Percentiles rank a stretch among this genome's conserved stretches.
Evolutionary conservation across 495 filamentous ascomycete species (phyloP).

Genomic region (Penicillium tannophilum): DNA sequence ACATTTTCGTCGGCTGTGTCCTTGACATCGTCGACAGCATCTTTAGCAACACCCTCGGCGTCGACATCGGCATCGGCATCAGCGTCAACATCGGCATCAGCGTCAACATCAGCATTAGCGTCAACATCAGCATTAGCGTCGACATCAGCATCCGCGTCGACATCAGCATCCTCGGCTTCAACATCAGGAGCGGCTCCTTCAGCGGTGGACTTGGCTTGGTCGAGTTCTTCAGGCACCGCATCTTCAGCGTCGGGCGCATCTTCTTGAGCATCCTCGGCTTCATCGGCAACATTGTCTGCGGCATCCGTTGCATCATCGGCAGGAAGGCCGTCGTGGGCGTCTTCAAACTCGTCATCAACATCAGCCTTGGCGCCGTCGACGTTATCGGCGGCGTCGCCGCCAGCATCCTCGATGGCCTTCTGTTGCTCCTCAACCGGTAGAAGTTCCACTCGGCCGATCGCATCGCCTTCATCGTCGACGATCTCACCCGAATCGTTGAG

Average conservation of each 20-base stretch:
- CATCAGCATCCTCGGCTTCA: too few relatives aligned
- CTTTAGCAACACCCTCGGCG: constrained; percentile 25
- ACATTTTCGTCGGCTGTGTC: constrained; percentile 12
- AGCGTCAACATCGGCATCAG: constrained; percentile 3
- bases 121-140: too few relatives aligned
- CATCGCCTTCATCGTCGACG: constrained; percentile 65
- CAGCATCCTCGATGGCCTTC: constrained; percentile 29
- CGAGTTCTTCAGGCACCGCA: constrained; percentile 16
- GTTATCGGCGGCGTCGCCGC: constrained; percentile 17
- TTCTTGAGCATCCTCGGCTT: constrained; percentile 29
- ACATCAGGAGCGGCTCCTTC: not conserved
- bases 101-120: constrained; percentile 21
- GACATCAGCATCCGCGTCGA: too few relatives aligned
- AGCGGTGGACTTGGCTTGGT: not conserved
- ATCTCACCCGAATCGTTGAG: constrained; percentile 65
- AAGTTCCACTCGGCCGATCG: constrained; percentile 58
- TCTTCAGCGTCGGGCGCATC: constrained; percentile 26
- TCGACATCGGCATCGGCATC: constrained; percentile 1
- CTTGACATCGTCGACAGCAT: constrained; percentile 15
- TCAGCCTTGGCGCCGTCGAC: constrained; percentile 23
- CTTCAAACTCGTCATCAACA: constrained; percentile 42
- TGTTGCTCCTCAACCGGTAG: constrained; percentile 43
- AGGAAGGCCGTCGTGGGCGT: constrained; percentile 28
- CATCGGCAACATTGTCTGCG: constrained; percentile 22
- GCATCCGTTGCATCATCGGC: constrained; percentile 26